Conservation (phyloP, 2,329 filamentous ascomycete species). For the Hypoxylon sp. region DNA sequence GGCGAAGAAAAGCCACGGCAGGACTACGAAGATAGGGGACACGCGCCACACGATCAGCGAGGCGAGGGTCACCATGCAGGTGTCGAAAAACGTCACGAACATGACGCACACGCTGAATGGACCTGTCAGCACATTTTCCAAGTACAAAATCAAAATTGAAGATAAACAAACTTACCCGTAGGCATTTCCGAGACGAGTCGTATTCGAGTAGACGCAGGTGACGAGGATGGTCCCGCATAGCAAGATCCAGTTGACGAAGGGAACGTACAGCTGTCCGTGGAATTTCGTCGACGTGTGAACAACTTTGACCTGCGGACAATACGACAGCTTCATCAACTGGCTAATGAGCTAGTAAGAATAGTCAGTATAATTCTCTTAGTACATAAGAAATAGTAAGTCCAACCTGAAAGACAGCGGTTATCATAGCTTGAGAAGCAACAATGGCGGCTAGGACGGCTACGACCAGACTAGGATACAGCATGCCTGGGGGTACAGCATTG, state of each 20-base stretch:
- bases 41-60: constrained; percentile 77
- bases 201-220: constrained; percentile 71
- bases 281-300: constrained; percentile 75
- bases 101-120: constrained; percentile 73
- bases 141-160: neutral
- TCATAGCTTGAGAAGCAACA: constrained; percentile 81
- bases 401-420: constrained; percentile 76
- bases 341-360: constrained; percentile 39
- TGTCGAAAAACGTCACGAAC: constrained; percentile 80
- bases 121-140: neutral
- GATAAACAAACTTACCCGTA: constrained; percentile 60
- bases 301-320: constrained; percentile 79
- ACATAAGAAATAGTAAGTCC: neutral
- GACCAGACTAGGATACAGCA: constrained; percentile 72
- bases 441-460: constrained; percentile 75
- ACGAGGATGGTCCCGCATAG: constrained; percentile 80
- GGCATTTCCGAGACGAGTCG: constrained; percentile 73
- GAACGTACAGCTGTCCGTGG: constrained; percentile 80
- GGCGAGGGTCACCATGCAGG: constrained; percentile 75
- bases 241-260: constrained; percentile 77
- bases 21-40: constrained; percentile 64
- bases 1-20: constrained; percentile 70
- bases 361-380: constrained; percentile 13
- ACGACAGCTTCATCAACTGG: constrained; percentile 69
- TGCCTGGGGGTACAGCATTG: constrained; percentile 71